Percentiles rank a stretch among this genome's conserved stretches.
phyloP scores from a whole-genome alignment of 2,329 filamentous ascomycete species.

The Neocatenulostroma microsporum region DNA sequence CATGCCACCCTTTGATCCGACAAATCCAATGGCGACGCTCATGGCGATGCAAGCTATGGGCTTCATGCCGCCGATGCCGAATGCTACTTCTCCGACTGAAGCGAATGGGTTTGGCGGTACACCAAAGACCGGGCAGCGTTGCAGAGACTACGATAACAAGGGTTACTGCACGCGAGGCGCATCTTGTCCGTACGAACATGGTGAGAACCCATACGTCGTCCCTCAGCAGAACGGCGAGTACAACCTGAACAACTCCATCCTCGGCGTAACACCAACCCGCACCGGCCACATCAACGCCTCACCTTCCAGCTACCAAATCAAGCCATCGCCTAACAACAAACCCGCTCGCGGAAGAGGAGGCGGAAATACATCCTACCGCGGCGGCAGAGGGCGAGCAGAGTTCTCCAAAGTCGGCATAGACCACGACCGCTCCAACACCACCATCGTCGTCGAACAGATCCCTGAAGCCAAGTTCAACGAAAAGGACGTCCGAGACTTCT shows the following conservation, averaged over 20 bases:
- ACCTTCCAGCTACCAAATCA: too few species aligned
- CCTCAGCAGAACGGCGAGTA: constrained; percentile 46
- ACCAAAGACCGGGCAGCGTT: constrained; percentile 44
- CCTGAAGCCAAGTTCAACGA: constrained; percentile 63
- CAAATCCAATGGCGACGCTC: constrained; percentile 55
- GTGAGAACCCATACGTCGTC: constrained; percentile 42
- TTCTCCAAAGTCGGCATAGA: constrained; percentile 60
- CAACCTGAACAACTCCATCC: constrained; percentile 49
- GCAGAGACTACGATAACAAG: constrained; percentile 63
- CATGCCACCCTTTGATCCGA: constrained; percentile 50
- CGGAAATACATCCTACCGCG: constrained; percentile 21
- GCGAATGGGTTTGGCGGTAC: too few species aligned
- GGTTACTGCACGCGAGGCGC: constrained; percentile 63
- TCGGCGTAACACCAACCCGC: constrained; percentile 16
- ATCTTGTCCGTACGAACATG: constrained; percentile 63
- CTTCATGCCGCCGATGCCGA: constrained; percentile 38
- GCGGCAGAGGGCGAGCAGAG: constrained; percentile 42
- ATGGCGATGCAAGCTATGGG: constrained; percentile 52
- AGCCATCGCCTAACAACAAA: too few species aligned
- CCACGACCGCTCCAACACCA: constrained; percentile 55
- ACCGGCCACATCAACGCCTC: constrained; percentile 13
- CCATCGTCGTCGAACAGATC: constrained; percentile 70
- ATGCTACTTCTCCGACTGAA: too few species aligned
- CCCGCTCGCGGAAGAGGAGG: too few species aligned
- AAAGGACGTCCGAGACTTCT: constrained; percentile 58